phyloP scores from a whole-genome alignment of 2,329 filamentous ascomycete genomes.

The Botryotinia convoluta region DNA sequence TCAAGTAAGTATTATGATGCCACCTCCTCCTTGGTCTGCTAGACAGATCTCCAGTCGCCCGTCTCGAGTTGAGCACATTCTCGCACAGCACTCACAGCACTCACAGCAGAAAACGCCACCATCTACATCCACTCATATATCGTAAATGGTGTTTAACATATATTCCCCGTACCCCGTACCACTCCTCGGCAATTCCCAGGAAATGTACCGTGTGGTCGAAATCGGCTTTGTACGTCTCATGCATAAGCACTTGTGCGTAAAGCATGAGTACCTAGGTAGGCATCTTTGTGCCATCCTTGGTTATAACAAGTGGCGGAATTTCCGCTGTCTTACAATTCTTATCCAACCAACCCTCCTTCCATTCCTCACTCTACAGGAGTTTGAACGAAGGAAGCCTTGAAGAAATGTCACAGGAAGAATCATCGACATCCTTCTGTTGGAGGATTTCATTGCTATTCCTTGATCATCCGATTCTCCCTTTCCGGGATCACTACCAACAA shows the following conservation, averaged over 20 bases:
- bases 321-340: neutral
- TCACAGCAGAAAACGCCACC: slow-evolving; percentile 5
- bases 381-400: neutral
- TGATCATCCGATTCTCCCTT: neutral
- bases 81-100: neutral
- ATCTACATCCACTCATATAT: slow-evolving; percentile 3
- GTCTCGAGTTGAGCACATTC: neutral
- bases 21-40: neutral
- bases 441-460: neutral
- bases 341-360: neutral
- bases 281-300: neutral
- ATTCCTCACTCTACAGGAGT: neutral
- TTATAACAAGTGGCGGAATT: neutral
- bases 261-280: neutral
- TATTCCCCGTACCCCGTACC: slow-evolving; percentile 6
- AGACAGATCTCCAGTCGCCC: neutral
- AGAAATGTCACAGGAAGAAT: neutral
- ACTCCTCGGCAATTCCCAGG: neutral
- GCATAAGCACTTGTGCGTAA: neutral
- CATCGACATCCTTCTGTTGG: neutral
- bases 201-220: neutral
- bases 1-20: neutral
- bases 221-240: neutral
- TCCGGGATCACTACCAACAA: neutral
- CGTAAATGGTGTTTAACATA: neutral